These are phyloP conservation scores for Wickerhamomyces queroliae DNA, from an alignment of 805 yeast species.

Conservation along the genomic window DNA sequence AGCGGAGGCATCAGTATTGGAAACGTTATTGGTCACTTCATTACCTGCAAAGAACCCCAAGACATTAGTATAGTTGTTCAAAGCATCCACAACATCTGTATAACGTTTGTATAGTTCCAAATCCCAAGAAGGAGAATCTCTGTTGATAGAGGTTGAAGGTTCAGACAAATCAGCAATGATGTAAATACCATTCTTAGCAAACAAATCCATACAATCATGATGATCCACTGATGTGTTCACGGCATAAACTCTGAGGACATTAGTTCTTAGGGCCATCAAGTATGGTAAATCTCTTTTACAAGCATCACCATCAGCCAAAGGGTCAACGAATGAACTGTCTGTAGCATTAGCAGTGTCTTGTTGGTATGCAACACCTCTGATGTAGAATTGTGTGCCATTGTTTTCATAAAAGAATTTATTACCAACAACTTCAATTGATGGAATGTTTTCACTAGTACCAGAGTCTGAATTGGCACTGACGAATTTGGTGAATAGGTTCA, in stretches of 20 bases:
- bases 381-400: conserved; percentile 70
- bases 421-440: conserved; percentile 54
- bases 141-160: conserved; percentile 65
- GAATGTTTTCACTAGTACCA: conserved; percentile 27
- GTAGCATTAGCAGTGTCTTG: conserved; percentile 45
- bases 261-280: conserved; percentile 53
- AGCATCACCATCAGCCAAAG: conserved; percentile 53
- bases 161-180: conserved; percentile 79
- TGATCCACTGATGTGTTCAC: conserved; percentile 63
- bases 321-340: conserved; percentile 44
- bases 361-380: conserved; percentile 76
- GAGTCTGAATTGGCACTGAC: conserved; percentile 15
- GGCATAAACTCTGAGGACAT: conserved; percentile 73
- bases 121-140: conserved; percentile 68
- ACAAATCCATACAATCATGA: conserved; percentile 60
- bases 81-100: conserved; percentile 66
- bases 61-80: conserved; percentile 66
- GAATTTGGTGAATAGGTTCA: background rate
- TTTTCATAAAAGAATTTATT: conserved; percentile 65
- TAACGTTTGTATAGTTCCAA: conserved; percentile 63
- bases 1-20: conserved; percentile 77
- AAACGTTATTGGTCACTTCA: conserved; percentile 71
- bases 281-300: conserved; percentile 74
- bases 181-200: conserved; percentile 77
- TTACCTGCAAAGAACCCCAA: conserved; percentile 91